A percentile compares a stretch with the other conserved stretches of the same genome.
Conservation (phyloP, 768 basidiomycete genomes). For the Boletus rubescentipes region DNA sequence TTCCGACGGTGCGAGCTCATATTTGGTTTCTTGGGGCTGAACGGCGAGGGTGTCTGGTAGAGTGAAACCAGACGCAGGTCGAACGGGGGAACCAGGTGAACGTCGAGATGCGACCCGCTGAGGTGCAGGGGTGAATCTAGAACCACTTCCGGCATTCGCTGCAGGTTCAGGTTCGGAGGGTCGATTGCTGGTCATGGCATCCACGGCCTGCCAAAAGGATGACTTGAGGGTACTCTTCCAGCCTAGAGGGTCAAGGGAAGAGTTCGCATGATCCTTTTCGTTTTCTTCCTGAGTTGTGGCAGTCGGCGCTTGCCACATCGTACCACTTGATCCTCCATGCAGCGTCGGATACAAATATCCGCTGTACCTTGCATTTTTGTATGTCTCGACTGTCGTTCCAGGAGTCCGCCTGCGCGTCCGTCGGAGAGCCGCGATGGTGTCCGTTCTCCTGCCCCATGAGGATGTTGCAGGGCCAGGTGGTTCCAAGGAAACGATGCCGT, state of each 20-base stretch:
- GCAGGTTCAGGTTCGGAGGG: conserved; percentile 12
- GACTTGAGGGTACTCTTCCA: conserved; percentile 46
- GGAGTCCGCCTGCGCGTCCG: conserved; percentile 9
- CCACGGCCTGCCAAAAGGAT: conserved; percentile 49
- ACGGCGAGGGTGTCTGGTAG: neutral
- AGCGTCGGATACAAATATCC: conserved; percentile 10
- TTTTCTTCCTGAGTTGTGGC: neutral
- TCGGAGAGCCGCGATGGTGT: conserved; percentile 25
- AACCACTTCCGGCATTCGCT: conserved; percentile 3
- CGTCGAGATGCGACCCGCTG: conserved; percentile 15
- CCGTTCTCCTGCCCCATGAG: conserved; percentile 30
- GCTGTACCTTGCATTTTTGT: conserved; percentile 12
- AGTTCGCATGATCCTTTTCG: neutral
- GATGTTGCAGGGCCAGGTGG: conserved; percentile 23
- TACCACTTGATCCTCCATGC: neutral
- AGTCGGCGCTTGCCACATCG: neutral
- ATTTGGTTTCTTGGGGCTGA: neutral
- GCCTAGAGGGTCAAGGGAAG: conserved; percentile 22
- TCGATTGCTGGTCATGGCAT: conserved; percentile 46
- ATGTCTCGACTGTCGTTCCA: conserved; percentile 1
- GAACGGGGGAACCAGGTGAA: conserved; percentile 6
- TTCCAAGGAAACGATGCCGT: conserved; percentile 6
- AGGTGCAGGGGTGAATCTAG: conserved; percentile 24
- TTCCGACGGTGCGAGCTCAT: neutral
- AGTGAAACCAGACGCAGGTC: neutral